Evolutionary conservation across 1,284 basidiomycete species (phyloP), one percentile per base, ranked within the genome.

Genomic region (Ustilago loliicola): DNA sequence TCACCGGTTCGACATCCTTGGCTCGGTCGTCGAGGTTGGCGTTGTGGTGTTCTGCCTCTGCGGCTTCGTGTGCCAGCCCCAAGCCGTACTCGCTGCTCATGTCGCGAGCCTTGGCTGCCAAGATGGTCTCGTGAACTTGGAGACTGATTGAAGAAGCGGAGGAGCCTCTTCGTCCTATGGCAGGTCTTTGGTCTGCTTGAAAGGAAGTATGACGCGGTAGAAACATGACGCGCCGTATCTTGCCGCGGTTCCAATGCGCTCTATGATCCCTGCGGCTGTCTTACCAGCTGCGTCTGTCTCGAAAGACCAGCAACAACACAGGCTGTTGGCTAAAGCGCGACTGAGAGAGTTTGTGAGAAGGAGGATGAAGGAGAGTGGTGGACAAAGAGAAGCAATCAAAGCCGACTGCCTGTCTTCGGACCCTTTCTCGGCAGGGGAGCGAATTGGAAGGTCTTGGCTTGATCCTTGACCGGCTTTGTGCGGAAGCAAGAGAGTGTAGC

Each of bases 21-120:
- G 11, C 48, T 42, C 40, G 29, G 42, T 40, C 23, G 13, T 29
- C 48, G 11, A 45, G n/a, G 8, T 62, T 27, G 34, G 21, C 56
- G 23, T 58, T 45, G 36, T 25, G 11, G 27, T 19, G 21, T 17
- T n/a, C 34, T 21, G 32, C 23, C 17, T 50, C 23, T 17, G n/a
- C n/a, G 25, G 9, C 40, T 15, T 66, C 59, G 21, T 57, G 27
- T 19, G 72, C 67, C 15, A 79, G 57, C 8, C 77, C 77, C 6
- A 79, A 59, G 23, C 77, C 77, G 45, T 54, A 60, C 27, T 77
- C 56, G 17, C 11, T 57, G 59, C 66, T 71, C 30, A 79, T 50
- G 9, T 77, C 55, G n/a, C 77, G 64, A 32, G 61, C 68, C 21
- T 66, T 60, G 21, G 66, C 77, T 19, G 77, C 67, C n/a, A 79